These are phyloP conservation scores for Xylariales sp. DNA, from an alignment of 2,329 filamentous ascomycete genomes.

Conservation along the genomic window DNA sequence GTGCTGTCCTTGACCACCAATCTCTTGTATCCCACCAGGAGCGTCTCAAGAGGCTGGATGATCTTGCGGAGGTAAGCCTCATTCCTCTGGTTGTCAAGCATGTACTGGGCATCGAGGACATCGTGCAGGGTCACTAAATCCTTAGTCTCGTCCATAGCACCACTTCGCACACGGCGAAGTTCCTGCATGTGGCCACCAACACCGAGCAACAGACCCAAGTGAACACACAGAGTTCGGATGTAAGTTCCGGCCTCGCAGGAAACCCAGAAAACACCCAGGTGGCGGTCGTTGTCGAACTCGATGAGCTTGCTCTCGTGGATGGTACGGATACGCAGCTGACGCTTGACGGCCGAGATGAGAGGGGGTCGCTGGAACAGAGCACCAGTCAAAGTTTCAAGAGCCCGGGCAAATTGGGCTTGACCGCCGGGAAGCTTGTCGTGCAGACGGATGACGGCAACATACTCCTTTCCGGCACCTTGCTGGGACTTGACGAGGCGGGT, in stretches of 20 bases:
- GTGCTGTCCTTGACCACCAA: constrained; percentile 96
- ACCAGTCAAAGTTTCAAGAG: constrained; percentile 92
- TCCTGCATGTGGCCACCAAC: constrained; percentile 99
- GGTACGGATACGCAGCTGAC: constrained; percentile 95
- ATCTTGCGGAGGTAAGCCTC: constrained; percentile 89
- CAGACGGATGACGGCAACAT: constrained; percentile 90
- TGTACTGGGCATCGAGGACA: constrained; percentile 93
- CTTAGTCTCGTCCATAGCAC: constrained; percentile 90
- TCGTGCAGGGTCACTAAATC: constrained; percentile 92
- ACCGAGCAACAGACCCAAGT: constrained; percentile 70
- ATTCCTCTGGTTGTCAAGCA: constrained; percentile 91
- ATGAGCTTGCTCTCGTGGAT: constrained; percentile 96
- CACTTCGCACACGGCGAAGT: constrained; percentile 85
- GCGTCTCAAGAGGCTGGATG: constrained; percentile 87
- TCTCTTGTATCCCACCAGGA: constrained; percentile 91
- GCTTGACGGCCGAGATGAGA: constrained; percentile 97
- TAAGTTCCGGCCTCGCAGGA: constrained; percentile 98
- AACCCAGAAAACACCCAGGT: constrained; percentile 98
- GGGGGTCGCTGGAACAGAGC: constrained; percentile 96
- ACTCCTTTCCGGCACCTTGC: constrained; percentile 98
- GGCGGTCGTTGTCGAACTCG: constrained; percentile 97
- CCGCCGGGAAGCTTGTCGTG: constrained; percentile 95
- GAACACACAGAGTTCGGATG: constrained; percentile 96
- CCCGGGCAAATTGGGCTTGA: constrained; percentile 86
- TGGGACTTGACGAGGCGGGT: constrained; percentile 98